Base-by-base conservation (phyloP, 1,139 yeast genomes). In the Arxiozyma slooffiae region DNA sequence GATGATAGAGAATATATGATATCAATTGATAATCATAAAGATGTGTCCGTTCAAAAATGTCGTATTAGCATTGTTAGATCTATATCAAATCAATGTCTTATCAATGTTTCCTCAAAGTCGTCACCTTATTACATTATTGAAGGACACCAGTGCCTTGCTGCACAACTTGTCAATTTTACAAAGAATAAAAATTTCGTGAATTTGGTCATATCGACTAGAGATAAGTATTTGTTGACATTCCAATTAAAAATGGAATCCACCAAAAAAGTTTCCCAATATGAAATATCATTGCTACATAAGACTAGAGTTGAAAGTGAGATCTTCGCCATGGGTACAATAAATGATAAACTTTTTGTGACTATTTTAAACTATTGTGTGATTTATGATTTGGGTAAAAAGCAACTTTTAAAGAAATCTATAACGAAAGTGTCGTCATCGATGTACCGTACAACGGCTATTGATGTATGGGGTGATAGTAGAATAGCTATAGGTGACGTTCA, bases 361-460 rank as follows among this genome's bases (percentile, higher is more conserved):
- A 60, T 78, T 50, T 77, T 75, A 0, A 73, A 76, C 47, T 66
- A 68, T 36, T 59, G 92, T 34, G 70, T 88, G 21, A 60, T 87
- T 7, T 89, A 77, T 63, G 94, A 83, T 40, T 57, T 89, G 38
- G 98, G 98, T 1, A 75, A 76, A 57, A 85, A 82, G 56, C 97
- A 89, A 62, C 70, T 92, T 40, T 72, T 92, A 50, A 76, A 85
- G 50, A 87, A 87, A 62, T 72, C 83, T 0, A 70, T 78, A 1
- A 67, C 78, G 52, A 69, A 58, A 20, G 63, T 74, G 2, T 53
- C 62, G 44, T 71, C 68, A 4, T 70, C 66, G 54, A 67, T 57
- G 49, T 76, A 54, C 56, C 71, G 72, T 44, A 80, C 88, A 23
- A 74, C 76, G 14, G 73, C 75, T 21, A 48, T 89, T 2, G 67